A percentile compares a stretch with the other conserved stretches of the same genome.
These are phyloP conservation scores for Apiotrichum veenhuisii DNA, from an alignment of 1,284 basidiomycete species.

Conservation along the genomic window DNA sequence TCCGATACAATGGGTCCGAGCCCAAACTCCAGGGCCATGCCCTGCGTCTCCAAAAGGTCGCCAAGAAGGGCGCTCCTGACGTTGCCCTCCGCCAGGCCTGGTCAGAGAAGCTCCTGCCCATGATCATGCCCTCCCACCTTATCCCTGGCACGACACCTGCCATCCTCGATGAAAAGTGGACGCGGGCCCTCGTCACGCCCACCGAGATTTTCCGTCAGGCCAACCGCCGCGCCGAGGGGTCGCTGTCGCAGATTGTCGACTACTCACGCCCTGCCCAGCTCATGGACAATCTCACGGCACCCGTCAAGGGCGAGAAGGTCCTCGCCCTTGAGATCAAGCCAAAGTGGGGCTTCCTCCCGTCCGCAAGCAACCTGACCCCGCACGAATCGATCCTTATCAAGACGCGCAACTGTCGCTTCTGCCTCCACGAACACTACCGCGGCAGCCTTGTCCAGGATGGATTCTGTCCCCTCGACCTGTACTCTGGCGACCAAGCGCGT, in stretches of 20 bases:
- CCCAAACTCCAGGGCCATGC: conserved; percentile 61
- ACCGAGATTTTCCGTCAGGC: conserved; percentile 58
- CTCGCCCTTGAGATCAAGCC: conserved; percentile 89
- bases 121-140: conserved; percentile 58
- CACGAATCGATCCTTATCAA: conserved; percentile 60
- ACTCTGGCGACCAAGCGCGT: conserved; percentile 61
- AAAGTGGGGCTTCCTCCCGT: conserved; percentile 89
- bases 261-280: conserved; percentile 62
- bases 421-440: conserved; percentile 71
- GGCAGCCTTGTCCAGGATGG: conserved; percentile 13
- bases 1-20: conserved; percentile 65
- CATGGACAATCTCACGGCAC: conserved; percentile 61
- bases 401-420: conserved; percentile 72
- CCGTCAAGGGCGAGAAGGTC: conserved; percentile 18
- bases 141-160: conserved; percentile 60
- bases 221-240: conserved; percentile 57
- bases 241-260: conserved; percentile 46
- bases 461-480: conserved; percentile 86
- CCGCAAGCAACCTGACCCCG: conserved; percentile 57
- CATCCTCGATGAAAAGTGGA: conserved; percentile 60
- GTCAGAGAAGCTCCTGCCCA: conserved; percentile 31
- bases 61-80: conserved; percentile 1
- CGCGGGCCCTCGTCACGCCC: conserved; percentile 55
- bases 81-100: conserved; percentile 20
- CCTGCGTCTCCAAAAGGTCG: conserved; percentile 53